These are phyloP conservation scores for Apophysomyces variabilis DNA, from an alignment of 371 early-diverging fungal species.

Conservation along the genomic window DNA sequence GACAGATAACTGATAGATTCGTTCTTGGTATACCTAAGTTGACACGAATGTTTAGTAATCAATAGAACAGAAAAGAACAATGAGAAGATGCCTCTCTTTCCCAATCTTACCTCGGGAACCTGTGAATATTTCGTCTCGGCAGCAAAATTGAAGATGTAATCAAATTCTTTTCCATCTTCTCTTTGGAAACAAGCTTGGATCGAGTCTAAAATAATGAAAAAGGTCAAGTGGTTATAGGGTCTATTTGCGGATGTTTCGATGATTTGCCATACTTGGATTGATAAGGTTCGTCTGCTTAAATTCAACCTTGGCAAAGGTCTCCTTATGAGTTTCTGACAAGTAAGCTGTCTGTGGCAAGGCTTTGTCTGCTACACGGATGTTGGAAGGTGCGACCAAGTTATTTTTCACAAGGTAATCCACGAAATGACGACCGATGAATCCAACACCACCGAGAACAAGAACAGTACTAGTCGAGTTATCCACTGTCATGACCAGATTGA, in stretches of 20 bases:
- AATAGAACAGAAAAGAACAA: too few species aligned
- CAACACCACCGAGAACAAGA: constrained; percentile 82
- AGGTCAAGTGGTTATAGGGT: background rate
- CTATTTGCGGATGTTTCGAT: background rate
- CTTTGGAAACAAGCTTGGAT: constrained; percentile 74
- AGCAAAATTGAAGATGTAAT: constrained; percentile 91
- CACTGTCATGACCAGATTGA: constrained; percentile 13
- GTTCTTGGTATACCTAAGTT: constrained; percentile 80
- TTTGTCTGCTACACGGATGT: constrained; percentile 91
- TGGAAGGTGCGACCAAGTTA: constrained; percentile 48
- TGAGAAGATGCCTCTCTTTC: background rate
- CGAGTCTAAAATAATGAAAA: constrained; percentile 47
- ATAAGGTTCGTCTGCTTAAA: constrained; percentile 85
- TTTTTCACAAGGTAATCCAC: constrained; percentile 74
- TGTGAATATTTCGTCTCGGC: constrained; percentile 92
- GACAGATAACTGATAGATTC: constrained; percentile 75
- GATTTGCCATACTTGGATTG: constrained; percentile 63
- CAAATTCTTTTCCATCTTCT: constrained; percentile 71
- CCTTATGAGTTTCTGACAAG: constrained; percentile 67
- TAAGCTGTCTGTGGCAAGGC: constrained; percentile 86
- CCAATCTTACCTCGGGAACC: constrained; percentile 65
- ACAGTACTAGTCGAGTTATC: constrained; percentile 37
- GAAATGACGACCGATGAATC: constrained; percentile 86
- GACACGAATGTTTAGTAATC: background rate
- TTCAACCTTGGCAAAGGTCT: constrained; percentile 75